These are phyloP conservation scores for Macrophomina phaseolina DNA, from an alignment of 2,329 filamentous ascomycete species.

Conservation along the genomic window DNA sequence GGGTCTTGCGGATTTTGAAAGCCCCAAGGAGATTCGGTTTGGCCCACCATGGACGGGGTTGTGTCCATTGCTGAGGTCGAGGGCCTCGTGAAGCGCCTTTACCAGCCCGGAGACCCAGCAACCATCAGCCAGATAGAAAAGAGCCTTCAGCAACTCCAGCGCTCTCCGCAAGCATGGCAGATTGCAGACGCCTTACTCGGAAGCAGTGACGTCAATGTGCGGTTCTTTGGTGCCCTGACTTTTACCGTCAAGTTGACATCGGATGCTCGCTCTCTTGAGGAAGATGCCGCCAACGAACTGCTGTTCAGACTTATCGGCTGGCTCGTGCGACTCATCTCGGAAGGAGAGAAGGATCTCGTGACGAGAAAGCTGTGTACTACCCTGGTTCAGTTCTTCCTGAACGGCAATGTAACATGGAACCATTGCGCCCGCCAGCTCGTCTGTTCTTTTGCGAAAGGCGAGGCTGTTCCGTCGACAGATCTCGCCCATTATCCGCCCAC, in stretches of 20 bases:
- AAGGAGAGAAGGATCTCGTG: conserved; percentile 55
- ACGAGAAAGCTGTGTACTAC: conserved; percentile 78
- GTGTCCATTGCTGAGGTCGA: conserved; percentile 41
- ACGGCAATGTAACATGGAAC: conserved; percentile 71
- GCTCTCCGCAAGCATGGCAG: conserved; percentile 81
- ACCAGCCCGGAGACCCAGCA: conserved; percentile 53
- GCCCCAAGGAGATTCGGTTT: no score
- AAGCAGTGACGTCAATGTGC: conserved; percentile 73
- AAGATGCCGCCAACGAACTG: conserved; percentile 43
- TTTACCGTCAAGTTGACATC: conserved; percentile 89
- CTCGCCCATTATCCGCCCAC: conserved; percentile 53
- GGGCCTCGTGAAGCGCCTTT: conserved; percentile 58
- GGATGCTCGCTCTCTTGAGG: conserved; percentile 32
- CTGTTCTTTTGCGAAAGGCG: conserved; percentile 60
- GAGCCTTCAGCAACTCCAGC: conserved; percentile 78
- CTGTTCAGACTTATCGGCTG: conserved; percentile 62
- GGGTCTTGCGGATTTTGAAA: neutral
- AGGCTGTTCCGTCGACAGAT: conserved; percentile 55
- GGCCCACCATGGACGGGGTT: conserved; percentile 10
- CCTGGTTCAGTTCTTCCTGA: conserved; percentile 75
- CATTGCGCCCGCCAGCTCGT: conserved; percentile 68
- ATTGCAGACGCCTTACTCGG: conserved; percentile 77
- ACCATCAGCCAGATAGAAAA: conserved; percentile 67
- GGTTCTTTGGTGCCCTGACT: conserved; percentile 91
- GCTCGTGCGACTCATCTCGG: conserved; percentile 52